A percentile compares a stretch with the other conserved stretches of the same genome.
phyloP scores from a whole-genome alignment of 164 flowering plant species.

The Protea cynaroides region DNA sequence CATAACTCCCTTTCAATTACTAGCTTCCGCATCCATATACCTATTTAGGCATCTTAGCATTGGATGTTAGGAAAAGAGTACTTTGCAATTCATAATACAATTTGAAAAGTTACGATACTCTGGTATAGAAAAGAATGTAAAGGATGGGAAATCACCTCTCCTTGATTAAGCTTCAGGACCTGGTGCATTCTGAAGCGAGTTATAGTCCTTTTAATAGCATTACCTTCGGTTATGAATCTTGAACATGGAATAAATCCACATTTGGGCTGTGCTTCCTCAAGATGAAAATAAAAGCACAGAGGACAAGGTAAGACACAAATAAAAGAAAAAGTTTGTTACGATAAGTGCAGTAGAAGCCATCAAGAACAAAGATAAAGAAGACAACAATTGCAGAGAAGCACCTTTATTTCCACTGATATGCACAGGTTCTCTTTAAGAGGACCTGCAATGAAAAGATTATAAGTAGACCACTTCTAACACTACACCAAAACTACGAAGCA shows the following conservation, averaged over 20 bases:
- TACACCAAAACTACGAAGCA: not conserved
- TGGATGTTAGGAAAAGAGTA: no score
- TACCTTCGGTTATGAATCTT: slow-evolving; percentile 53
- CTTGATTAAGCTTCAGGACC: slow-evolving; percentile 56
- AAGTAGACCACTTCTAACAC: not conserved
- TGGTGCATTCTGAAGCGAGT: slow-evolving; percentile 89
- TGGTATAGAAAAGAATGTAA: no score
- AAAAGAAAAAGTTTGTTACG: not conserved
- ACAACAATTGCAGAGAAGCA: slow-evolving; percentile 16
- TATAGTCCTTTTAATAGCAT: slow-evolving; percentile 49
- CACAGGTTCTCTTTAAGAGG: slow-evolving; percentile 29
- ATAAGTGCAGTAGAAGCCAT: not conserved
- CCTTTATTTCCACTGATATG: slow-evolving; percentile 90
- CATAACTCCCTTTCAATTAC: no score
- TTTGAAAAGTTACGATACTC: no score
- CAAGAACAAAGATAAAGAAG: not conserved
- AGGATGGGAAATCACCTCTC: slow-evolving; percentile 44
- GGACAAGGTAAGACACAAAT: not conserved
- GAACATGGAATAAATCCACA: slow-evolving; percentile 93
- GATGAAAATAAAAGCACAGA: slow-evolving; percentile 4
- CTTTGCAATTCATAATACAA: no score
- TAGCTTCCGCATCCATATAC: no score
- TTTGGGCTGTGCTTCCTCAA: slow-evolving; percentile 61
- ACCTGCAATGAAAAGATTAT: slow-evolving; percentile 36
- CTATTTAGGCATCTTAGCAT: no score